phyloP scores from a whole-genome alignment of 192 early-diverging fungal species.

The Coemansia sp. region DNA sequence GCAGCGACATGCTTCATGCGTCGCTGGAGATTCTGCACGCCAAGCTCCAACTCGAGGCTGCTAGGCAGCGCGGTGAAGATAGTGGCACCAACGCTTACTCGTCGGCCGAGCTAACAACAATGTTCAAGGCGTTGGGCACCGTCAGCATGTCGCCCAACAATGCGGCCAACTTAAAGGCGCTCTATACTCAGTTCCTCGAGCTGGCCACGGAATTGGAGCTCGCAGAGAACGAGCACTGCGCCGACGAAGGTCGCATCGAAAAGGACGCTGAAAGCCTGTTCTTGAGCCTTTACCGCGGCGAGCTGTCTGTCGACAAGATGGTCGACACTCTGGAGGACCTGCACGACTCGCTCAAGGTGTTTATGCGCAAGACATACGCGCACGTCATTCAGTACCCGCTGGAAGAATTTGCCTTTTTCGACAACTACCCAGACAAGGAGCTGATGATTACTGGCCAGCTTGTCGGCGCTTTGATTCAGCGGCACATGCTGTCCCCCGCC shows the following conservation, averaged over 20 bases:
- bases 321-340: constrained; percentile 81
- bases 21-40: constrained; percentile 56
- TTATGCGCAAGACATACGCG: constrained; percentile 83
- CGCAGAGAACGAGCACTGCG: constrained; percentile 40
- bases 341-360: constrained; percentile 73
- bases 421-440: constrained; percentile 93
- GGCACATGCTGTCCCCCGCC: constrained; percentile 79
- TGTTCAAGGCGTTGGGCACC: constrained; percentile 47
- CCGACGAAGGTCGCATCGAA: constrained; percentile 50
- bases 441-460: constrained; percentile 86
- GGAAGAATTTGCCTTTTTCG: constrained; percentile 95
- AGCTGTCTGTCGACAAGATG: constrained; percentile 78
- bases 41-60: constrained; percentile 57
- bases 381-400: constrained; percentile 94
- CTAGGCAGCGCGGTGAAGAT: constrained; percentile 57
- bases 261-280: constrained; percentile 59
- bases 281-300: constrained; percentile 57
- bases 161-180: constrained; percentile 57
- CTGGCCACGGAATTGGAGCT: constrained; percentile 45
- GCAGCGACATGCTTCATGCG: constrained; percentile 52
- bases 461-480: constrained; percentile 90
- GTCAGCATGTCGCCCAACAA: constrained; percentile 56
- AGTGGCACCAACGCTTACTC: constrained; percentile 33
- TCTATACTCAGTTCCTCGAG: constrained; percentile 56
- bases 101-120: constrained; percentile 48